A percentile compares a stretch with the other conserved stretches of the same genome.
These are phyloP conservation scores for Aspergillus cejpii DNA, from an alignment of 2,329 filamentous ascomycete species.

Conservation along the genomic window DNA sequence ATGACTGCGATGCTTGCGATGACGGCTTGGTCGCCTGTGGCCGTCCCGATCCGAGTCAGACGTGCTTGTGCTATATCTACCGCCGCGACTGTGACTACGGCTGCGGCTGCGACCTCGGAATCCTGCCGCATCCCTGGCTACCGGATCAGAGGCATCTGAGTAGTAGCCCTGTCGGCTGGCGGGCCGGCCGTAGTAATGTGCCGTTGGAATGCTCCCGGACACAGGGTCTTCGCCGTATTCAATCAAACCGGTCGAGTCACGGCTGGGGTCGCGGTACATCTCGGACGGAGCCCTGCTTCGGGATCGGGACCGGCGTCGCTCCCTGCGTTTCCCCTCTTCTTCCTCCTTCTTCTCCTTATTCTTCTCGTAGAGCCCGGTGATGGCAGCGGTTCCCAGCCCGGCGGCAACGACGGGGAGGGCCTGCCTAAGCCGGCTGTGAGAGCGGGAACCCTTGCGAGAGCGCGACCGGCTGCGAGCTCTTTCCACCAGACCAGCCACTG, in stretches of 20 bases:
- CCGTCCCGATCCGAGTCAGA: slow-evolving; percentile 34
- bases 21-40: slow-evolving; percentile 27
- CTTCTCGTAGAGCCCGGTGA: slow-evolving; percentile 57
- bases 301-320: slow-evolving; percentile 42
- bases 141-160: slow-evolving; percentile 40
- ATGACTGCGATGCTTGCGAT: slow-evolving; percentile 34
- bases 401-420: slow-evolving; percentile 56
- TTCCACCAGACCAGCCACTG: slow-evolving; percentile 56
- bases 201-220: slow-evolving; percentile 47
- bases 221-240: slow-evolving; percentile 60
- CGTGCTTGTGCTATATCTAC: slow-evolving; percentile 31
- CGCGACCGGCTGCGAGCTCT: slow-evolving; percentile 54
- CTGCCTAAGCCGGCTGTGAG: slow-evolving; percentile 50
- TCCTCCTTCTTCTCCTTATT: slow-evolving; percentile 56
- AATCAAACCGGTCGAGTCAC: slow-evolving; percentile 49
- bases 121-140: slow-evolving; percentile 25
- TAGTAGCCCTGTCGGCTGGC: slow-evolving; percentile 36
- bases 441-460: slow-evolving; percentile 45
- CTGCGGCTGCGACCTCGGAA: slow-evolving; percentile 42
- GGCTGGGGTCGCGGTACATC: slow-evolving; percentile 35
- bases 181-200: slow-evolving; percentile 43
- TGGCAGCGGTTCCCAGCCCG: slow-evolving; percentile 55
- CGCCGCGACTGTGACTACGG: slow-evolving; percentile 42
- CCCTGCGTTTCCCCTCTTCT: slow-evolving; percentile 42
- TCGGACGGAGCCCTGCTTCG: slow-evolving; percentile 39